phyloP scores from a whole-genome alignment of 257 asterid species.

The Dorcoceras hygrometricum region DNA sequence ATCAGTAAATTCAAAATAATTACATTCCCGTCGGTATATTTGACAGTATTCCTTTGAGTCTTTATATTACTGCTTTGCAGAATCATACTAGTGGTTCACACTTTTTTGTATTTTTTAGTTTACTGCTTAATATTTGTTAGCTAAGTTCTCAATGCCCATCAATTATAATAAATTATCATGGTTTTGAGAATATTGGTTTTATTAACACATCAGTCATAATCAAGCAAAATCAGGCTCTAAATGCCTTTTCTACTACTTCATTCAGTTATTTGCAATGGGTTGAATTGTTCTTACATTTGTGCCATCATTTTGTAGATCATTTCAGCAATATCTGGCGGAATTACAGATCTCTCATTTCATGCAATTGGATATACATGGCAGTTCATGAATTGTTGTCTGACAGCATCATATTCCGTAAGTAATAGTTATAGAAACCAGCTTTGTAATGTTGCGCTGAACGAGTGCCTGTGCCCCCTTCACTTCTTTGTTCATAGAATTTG shows the following conservation, averaged over 20 bases:
- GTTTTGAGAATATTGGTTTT: background rate
- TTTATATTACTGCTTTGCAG: background rate
- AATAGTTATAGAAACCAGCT: constrained; percentile 29
- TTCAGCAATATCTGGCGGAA: constrained; percentile 94
- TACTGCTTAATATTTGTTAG: constrained; percentile 8
- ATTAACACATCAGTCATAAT: background rate
- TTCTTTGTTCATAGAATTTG: background rate
- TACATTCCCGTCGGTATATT: background rate
- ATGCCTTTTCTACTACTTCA: background rate
- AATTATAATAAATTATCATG: too few relatives aligned
- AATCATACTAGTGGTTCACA: background rate
- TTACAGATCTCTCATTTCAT: constrained; percentile 82
- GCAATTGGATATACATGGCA: constrained; percentile 94
- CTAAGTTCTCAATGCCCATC: background rate
- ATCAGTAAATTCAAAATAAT: background rate
- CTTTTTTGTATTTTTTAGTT: constrained; percentile 3
- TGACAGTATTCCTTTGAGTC: background rate
- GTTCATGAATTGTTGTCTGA: constrained; percentile 80
- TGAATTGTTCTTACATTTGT: constrained; percentile 18
- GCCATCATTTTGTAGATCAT: constrained; percentile 60
- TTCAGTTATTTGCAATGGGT: background rate
- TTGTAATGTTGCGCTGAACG: background rate
- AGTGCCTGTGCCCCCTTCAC: background rate
- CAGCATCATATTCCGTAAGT: constrained; percentile 98
- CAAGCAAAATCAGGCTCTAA: background rate